Percentiles rank a stretch among this genome's conserved stretches.
Conservation (phyloP, 2,329 filamentous ascomycete species). For the Calonectria multiphialidica region DNA sequence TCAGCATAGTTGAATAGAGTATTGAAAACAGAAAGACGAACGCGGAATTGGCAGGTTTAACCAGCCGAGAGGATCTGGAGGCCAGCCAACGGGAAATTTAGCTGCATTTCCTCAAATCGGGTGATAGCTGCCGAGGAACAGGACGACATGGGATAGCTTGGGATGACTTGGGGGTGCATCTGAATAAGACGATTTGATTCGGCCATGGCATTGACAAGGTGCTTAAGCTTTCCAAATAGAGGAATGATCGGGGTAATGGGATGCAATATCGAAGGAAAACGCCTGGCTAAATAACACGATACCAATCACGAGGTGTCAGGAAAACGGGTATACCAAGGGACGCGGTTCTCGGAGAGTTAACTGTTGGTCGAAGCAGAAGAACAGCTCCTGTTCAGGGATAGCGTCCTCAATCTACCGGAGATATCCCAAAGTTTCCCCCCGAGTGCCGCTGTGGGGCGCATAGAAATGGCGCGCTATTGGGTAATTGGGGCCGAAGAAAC, state of each 20-base stretch:
- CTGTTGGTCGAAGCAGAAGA: not conserved
- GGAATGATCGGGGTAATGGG: not conserved
- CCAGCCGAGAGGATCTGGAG: not conserved
- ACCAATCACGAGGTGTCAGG: conserved; percentile 1
- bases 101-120: not conserved
- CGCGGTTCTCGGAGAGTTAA: conserved; percentile 7
- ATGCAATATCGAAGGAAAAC: not conserved
- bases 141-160: too few relatives aligned
- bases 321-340: not conserved
- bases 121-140: not conserved
- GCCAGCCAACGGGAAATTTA: not conserved
- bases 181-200: not conserved
- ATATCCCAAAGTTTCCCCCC: conserved; percentile 24
- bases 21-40: not conserved
- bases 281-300: not conserved
- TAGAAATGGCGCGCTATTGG: not conserved
- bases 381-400: not conserved
- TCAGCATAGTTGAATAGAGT: not conserved
- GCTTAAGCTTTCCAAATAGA: conserved; percentile 10
- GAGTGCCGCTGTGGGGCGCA: conserved; percentile 19
- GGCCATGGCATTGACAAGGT: not conserved
- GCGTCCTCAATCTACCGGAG: conserved; percentile 17
- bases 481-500: not conserved
- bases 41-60: not conserved
- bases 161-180: not conserved